Percentiles rank a stretch among this genome's conserved stretches.
These are phyloP conservation scores for Quercus lobata DNA, from an alignment of 331 rosid genomes.

Conservation along the genomic window DNA sequence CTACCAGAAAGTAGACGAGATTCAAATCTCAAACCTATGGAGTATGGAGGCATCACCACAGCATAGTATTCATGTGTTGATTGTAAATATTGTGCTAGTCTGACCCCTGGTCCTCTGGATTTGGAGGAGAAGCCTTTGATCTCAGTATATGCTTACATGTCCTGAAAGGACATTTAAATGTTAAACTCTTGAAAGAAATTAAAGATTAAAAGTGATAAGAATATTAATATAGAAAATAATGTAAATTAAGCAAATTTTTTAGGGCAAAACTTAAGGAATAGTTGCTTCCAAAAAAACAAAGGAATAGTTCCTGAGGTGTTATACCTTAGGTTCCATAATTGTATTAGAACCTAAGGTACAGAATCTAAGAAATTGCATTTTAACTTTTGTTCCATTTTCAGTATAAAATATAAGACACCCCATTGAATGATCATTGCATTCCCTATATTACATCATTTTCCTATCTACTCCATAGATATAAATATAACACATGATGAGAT, in stretches of 20 bases:
- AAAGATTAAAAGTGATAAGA: neutral
- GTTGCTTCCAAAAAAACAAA: too few species aligned
- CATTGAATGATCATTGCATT: neutral
- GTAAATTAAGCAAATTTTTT: neutral
- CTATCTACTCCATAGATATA: neutral
- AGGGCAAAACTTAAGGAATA: too few species aligned
- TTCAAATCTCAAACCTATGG: neutral
- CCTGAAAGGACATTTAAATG: conserved; percentile 46
- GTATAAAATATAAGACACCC: neutral
- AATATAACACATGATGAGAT: neutral
- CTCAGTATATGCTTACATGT: conserved; percentile 39
- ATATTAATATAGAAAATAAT: neutral
- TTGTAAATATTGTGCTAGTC: conserved; percentile 38
- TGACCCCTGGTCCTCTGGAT: conserved; percentile 36
- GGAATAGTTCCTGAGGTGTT: too few species aligned
- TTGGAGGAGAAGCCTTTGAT: conserved; percentile 35
- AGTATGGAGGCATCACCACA: neutral
- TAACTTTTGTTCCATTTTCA: neutral
- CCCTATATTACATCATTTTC: neutral
- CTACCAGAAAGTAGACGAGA: conserved; percentile 31
- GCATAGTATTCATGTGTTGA: conserved; percentile 32
- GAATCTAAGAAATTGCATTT: too few species aligned
- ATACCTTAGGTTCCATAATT: too few species aligned
- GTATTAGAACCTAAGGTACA: too few species aligned
- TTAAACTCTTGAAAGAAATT: neutral